A percentile compares a stretch with the other conserved stretches of the same genome.
These are phyloP conservation scores for Trichophyton benhamiae DNA, from an alignment of 2,329 filamentous ascomycete species.

Conservation along the genomic window DNA sequence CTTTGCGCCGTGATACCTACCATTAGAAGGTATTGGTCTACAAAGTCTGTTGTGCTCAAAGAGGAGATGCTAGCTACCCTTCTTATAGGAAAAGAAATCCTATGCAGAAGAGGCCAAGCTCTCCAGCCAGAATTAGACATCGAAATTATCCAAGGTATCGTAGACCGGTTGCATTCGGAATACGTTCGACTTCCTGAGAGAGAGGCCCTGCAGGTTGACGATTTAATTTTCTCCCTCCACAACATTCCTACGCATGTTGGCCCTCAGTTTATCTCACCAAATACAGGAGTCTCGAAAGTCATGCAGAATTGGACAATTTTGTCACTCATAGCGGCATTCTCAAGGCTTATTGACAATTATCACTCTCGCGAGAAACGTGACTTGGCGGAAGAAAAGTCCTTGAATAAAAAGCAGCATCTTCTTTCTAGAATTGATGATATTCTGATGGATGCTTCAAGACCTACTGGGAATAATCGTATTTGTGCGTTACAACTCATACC, in stretches of 20 bases:
- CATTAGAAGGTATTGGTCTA: constrained; percentile 64
- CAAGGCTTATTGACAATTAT: constrained; percentile 28
- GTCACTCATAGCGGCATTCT: constrained; percentile 29
- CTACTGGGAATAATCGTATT: constrained; percentile 30
- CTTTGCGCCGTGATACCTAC: constrained; percentile 54
- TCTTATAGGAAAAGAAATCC: constrained; percentile 50
- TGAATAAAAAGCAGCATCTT: constrained; percentile 26
- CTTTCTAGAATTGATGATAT: constrained; percentile 27
- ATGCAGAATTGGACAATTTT: constrained; percentile 31
- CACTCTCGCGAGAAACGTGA: constrained; percentile 7
- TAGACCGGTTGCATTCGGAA: constrained; percentile 61
- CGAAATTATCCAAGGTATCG: constrained; percentile 48
- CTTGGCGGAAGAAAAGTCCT: constrained; percentile 11
- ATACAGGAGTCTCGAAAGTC: constrained; percentile 24
- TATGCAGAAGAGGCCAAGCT: constrained; percentile 33
- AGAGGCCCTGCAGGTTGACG: constrained; percentile 64
- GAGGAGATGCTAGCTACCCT: constrained; percentile 68
- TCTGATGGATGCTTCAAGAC: constrained; percentile 24
- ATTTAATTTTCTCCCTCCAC: constrained; percentile 47
- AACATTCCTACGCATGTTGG: constrained; percentile 24
- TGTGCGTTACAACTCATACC: constrained; percentile 45
- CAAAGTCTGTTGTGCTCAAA: constrained; percentile 53
- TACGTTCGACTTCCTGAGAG: constrained; percentile 61
- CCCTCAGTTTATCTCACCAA: constrained; percentile 25
- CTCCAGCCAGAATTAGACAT: constrained; percentile 29